Conservation (phyloP, 805 yeast species). For the Candida xiaguanensis region DNA sequence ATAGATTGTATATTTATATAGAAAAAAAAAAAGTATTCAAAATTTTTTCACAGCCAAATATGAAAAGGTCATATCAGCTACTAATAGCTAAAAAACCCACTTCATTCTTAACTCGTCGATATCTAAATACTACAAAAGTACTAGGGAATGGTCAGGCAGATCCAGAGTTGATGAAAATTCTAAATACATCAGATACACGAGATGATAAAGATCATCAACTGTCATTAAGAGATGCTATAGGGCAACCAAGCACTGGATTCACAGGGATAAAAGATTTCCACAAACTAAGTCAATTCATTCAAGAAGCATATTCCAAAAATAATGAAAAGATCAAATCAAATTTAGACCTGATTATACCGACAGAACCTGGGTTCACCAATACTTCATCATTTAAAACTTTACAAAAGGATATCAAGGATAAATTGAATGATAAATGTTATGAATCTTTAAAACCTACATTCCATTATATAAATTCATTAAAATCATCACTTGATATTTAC, state of each 20-base stretch:
- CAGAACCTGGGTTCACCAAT: neutral
- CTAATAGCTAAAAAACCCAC: neutral
- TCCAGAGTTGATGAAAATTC: neutral
- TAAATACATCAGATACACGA: neutral
- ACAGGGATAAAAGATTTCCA: conserved; percentile 6
- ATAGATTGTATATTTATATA: too few species aligned
- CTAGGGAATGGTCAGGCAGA: too few species aligned
- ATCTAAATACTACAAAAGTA: too few species aligned
- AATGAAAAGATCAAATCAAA: neutral
- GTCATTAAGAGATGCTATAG: neutral
- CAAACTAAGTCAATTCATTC: conserved; percentile 8
- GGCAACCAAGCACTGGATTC: neutral
- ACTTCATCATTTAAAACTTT: conserved; percentile 1
- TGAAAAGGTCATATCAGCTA: neutral
- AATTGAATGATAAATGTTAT: conserved; percentile 4
- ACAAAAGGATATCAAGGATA: neutral
- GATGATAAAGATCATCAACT: neutral
- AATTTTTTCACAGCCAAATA: neutral
- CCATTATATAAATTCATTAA: conserved; percentile 16
- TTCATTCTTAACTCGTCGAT: too few species aligned
- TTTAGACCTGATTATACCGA: neutral
- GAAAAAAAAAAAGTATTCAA: too few species aligned
- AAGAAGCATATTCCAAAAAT: conserved; percentile 4
- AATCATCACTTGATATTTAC: conserved; percentile 1
- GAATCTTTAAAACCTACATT: conserved; percentile 20